Conservation (phyloP, 139 green algal species). For the Zygnema cylindricum region DNA sequence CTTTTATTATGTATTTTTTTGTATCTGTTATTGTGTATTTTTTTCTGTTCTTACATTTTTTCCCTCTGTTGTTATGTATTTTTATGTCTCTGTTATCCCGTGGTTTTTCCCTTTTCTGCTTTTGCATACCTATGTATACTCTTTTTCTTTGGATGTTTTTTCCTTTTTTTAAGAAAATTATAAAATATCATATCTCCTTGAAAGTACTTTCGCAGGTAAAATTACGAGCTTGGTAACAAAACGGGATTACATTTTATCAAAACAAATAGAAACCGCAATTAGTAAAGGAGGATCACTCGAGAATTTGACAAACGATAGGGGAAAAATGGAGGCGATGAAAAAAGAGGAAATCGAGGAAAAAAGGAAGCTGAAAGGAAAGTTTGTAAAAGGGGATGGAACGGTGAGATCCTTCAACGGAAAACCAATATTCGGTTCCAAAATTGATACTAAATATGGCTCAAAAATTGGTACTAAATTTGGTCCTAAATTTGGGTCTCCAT, state of each 20-base stretch:
- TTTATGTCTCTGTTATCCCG: not conserved
- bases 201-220: not conserved
- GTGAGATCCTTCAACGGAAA: not conserved
- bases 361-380: not conserved
- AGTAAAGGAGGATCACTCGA: not conserved
- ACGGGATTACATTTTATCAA: not conserved
- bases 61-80: not conserved
- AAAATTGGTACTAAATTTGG: not conserved
- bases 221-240: not conserved
- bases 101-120: too few species aligned
- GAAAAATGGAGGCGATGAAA: not conserved
- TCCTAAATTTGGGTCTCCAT: not conserved
- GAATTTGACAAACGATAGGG: not conserved
- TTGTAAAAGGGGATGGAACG: not conserved
- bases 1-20: not conserved
- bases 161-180: not conserved
- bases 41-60: too few species aligned
- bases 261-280: not conserved
- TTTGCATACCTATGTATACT: too few species aligned
- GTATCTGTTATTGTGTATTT: too few species aligned
- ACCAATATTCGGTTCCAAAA: too few species aligned
- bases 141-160: constrained; percentile 1
- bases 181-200: too few species aligned
- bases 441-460: not conserved
- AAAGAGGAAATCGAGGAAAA: not conserved